Base-by-base conservation (phyloP, 108 stramenopile genomes). In the Nitzschia palea region DNA sequence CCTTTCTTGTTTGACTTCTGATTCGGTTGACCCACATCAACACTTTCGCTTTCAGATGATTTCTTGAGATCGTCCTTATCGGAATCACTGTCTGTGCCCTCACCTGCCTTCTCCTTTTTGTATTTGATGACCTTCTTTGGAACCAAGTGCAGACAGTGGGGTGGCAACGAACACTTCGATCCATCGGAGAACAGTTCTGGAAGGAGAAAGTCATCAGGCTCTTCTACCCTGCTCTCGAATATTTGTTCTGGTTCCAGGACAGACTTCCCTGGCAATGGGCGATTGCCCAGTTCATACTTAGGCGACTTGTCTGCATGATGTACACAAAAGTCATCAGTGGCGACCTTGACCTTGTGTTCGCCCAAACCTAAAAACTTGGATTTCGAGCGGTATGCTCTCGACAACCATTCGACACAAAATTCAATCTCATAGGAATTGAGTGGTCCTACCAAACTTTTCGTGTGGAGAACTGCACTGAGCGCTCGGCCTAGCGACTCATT, bases 401-500 rank as follows among this genome's bases (percentile, higher is more conserved):
- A 69, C 18, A 95, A 79, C 90, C 88, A 89, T 20, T 84, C 71
- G 0, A 71, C 80, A 43, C 76, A 84, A 51, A 95, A 90, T 28
- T 86, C 86, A 8, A 85, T 88, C 68, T 95, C 93, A 36, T 70
- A 78, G 22, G 75, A 61, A 61, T 72, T 66, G 62, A 90, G 67
- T 20, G 89, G 92, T n/a, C 93, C 93, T 9, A 91, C 90, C 32
- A 95, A 77, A 67, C 88, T 91, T 17, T 68, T 69, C 15, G 85
- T 85, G 26, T 74, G 65, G 20, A 95, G 76, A 2, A 95, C 55
- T 9, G 87, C 87, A 33, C 72, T 80, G 23, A 95, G 61, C 17
- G 90, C 90, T 62, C 83, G 67, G 25, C 85, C 77, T 61, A 91
- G 64, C 9, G 85, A 67, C 31, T 73, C 54, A 12, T 70, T 73